A percentile compares a stretch with the other conserved stretches of the same genome.
Conservation (phyloP, 805 yeast genomes). For the Candida maltosa region DNA sequence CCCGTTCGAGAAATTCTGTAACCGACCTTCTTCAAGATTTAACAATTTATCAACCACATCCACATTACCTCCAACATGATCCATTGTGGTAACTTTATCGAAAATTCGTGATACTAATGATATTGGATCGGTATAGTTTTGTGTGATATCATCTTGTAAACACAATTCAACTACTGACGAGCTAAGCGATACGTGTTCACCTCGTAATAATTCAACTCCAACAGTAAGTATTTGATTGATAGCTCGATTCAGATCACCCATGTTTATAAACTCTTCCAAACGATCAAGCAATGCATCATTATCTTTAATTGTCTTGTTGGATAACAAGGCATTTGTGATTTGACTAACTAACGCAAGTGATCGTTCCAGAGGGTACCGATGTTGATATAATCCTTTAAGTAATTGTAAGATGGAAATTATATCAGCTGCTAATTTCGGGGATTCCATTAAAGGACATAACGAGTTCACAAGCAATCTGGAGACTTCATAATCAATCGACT, state of each 20-base stretch:
- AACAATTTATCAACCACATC: slow-evolving; percentile 10
- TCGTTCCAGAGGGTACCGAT: not conserved
- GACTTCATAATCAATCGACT: slow-evolving; percentile 13
- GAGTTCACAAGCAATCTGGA: slow-evolving; percentile 13
- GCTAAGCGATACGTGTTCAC: not conserved
- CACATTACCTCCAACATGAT: slow-evolving; percentile 2
- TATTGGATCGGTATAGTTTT: not conserved
- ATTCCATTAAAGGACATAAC: slow-evolving; percentile 18
- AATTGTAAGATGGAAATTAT: slow-evolving; percentile 1
- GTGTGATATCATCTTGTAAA: slow-evolving; percentile 2
- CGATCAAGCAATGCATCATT: slow-evolving; percentile 1
- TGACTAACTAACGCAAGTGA: slow-evolving; percentile 3
- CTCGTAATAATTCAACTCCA: slow-evolving; percentile 1
- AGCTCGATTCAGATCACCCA: not conserved
- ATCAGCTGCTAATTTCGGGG: not conserved
- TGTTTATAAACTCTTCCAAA: slow-evolving; percentile 3
- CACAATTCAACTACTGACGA: slow-evolving; percentile 5
- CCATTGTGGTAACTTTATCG: slow-evolving; percentile 1
- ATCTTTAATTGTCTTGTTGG: not conserved
- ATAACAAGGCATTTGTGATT: slow-evolving; percentile 1
- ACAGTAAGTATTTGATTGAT: not conserved
- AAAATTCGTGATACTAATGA: slow-evolving; percentile 8
- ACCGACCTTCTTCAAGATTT: not conserved
- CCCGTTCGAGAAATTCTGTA: slow-evolving; percentile 7
- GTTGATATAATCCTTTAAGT: slow-evolving; percentile 1